phyloP scores from a whole-genome alignment of 257 asterid species.

The Thymus quinquecostatus region DNA sequence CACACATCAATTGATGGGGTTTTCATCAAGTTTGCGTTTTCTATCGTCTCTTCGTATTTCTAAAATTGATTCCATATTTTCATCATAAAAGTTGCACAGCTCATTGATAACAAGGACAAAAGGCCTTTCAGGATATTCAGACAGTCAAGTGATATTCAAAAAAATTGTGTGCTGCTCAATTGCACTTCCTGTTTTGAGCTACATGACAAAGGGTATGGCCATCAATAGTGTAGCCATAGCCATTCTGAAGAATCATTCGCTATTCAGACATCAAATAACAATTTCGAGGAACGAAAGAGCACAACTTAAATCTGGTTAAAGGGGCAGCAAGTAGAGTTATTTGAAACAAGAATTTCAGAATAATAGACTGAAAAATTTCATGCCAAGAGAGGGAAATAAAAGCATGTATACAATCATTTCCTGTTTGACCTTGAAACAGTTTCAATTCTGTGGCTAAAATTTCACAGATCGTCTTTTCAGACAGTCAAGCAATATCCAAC shows the following conservation, averaged over 20 bases:
- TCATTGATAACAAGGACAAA: conserved; percentile 3
- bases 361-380: no score
- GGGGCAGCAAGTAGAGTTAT: no score
- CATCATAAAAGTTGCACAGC: conserved; percentile 14
- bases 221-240: conserved; percentile 1
- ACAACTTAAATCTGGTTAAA: no score
- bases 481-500: conserved; percentile 3
- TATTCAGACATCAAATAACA: background rate
- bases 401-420: no score
- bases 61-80: conserved; percentile 30
- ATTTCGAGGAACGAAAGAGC: background rate
- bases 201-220: conserved; percentile 20
- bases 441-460: no score
- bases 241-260: background rate
- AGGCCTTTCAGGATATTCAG: background rate
- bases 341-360: no score
- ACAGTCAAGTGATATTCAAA: conserved; percentile 10
- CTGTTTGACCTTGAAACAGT: no score
- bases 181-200: conserved; percentile 23
- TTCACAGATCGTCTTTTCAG: background rate
- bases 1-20: background rate
- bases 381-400: no score
- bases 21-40: conserved; percentile 17
- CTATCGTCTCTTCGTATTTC: conserved; percentile 16
- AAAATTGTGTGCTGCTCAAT: background rate